These are phyloP conservation scores for Straminergon stramineum DNA, from an alignment of 225 moss, liverwort and hornwort genomes.

Conservation along the genomic window DNA sequence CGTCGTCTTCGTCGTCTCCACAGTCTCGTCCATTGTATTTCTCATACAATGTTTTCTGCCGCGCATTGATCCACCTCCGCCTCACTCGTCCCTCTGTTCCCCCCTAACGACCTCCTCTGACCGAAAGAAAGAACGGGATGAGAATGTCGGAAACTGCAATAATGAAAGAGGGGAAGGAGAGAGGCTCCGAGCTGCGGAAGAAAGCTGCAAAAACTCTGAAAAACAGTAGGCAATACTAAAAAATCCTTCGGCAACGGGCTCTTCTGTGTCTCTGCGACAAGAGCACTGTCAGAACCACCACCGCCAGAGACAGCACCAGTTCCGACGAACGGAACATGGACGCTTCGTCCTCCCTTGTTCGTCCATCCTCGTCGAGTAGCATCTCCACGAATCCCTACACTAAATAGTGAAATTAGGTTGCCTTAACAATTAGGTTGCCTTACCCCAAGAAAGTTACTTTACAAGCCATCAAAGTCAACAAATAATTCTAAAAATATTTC, in stretches of 20 bases:
- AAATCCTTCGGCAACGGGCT: not conserved
- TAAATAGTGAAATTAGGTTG: no score
- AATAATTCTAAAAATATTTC: no score
- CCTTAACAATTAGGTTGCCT: no score
- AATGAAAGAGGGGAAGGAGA: not conserved
- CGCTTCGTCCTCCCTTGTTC: not conserved
- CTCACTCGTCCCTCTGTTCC: not conserved
- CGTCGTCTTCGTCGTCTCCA: not conserved
- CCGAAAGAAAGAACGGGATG: not conserved
- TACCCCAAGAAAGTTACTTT: no score
- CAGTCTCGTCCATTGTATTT: not conserved
- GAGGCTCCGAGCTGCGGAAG: not conserved
- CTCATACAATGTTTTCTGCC: not conserved
- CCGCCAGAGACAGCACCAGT: not conserved
- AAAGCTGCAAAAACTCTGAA: not conserved
- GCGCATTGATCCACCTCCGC: not conserved
- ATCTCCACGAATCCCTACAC: not conserved
- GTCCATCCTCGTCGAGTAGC: not conserved
- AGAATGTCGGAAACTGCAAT: not conserved
- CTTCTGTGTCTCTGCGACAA: not conserved
- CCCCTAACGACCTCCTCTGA: not conserved
- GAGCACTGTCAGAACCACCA: not conserved
- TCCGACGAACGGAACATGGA: not conserved
- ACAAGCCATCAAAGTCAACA: no score
- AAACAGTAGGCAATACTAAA: not conserved